Base-by-base conservation (phyloP, 441 rosid species). In the Croton setiger region DNA sequence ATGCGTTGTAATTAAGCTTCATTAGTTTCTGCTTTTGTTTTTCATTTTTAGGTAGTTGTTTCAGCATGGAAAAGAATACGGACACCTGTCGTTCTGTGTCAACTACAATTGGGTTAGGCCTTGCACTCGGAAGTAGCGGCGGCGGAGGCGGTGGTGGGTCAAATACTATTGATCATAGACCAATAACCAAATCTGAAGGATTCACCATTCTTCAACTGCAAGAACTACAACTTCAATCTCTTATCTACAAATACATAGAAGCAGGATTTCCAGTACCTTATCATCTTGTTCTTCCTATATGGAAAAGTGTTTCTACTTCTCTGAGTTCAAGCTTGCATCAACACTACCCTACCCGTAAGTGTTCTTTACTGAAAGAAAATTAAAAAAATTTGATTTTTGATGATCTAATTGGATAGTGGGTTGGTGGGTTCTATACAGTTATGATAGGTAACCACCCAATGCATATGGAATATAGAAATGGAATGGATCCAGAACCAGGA, bases 221-320 rank as follows among this genome's bases (percentile, higher is more conserved):
- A 63, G 90, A 86, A 76, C 81, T 86, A 4, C 78, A 82, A 51
- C 83, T 82, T 2, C 90, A 86, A 47, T 78, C 81, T 48, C 70
- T 81, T 13, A 79, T 80, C 57, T 86, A 67, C 70, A 82, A 73
- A 48, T 82, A 82, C 67, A 69, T 82, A 63, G 81, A 76, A 57
- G 79, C 76, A n/a, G 80, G 87, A 41, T 51, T 72, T 12, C 71
- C 79, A 5, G 85, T 85, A 1, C 89, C 89, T n/a, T 55, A 54
- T 64, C 63, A 75, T 31, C 86, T 85, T 55, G 49, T 85, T 52
- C 56, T 79, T 5, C 86, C 86, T 3, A 74, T 82, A 14, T 80
- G 85, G 86, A 85, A 62, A 47, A 75, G 83, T 70, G 76, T 80
- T 17, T 65, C 85, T 18, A 39, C 54, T 51, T 72, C 81, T 44